Evolutionary conservation across 345 rosid genomes (phyloP).

Genomic region (Eucalyptus curtisii): DNA sequence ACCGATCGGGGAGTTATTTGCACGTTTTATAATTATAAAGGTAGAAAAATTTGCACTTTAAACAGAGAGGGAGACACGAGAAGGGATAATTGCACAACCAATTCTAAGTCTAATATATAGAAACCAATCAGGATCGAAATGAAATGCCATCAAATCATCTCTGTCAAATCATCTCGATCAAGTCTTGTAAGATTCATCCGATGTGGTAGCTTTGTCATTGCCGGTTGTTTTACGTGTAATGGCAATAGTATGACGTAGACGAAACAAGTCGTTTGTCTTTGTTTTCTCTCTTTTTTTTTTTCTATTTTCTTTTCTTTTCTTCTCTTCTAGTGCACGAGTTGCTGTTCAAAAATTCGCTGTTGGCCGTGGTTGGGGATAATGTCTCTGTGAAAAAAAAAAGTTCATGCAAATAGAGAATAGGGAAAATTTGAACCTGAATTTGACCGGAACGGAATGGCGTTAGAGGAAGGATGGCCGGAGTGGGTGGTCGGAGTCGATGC

Average conservation of each 20-base stretch:
- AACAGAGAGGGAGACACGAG: neutral
- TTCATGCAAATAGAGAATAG: neutral
- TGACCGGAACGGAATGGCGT: neutral
- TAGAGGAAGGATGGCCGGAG: neutral
- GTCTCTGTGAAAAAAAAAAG: neutral
- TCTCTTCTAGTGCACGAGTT: neutral
- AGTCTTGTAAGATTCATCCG: neutral
- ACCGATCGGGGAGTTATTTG: neutral
- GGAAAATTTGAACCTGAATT: neutral
- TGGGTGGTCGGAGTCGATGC: neutral
- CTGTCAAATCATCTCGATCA: neutral
- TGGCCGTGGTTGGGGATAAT: neutral
- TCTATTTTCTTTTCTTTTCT: rapidly evolving
- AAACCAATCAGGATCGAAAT: rapidly evolving
- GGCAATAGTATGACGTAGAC: rapidly evolving
- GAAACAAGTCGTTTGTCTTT: neutral
- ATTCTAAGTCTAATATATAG: neutral
- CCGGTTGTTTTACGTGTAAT: rapidly evolving
- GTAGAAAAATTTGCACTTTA: neutral
- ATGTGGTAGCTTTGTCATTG: neutral
- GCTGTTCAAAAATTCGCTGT: neutral
- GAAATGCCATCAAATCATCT: neutral
- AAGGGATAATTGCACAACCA: neutral
- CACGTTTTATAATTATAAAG: neutral
- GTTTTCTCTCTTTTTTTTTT: neutral